A percentile compares a stretch with the other conserved stretches of the same genome.
Evolutionary conservation across 2,329 filamentous ascomycete species (phyloP).

Genomic region (Penicillium capsulatum): DNA sequence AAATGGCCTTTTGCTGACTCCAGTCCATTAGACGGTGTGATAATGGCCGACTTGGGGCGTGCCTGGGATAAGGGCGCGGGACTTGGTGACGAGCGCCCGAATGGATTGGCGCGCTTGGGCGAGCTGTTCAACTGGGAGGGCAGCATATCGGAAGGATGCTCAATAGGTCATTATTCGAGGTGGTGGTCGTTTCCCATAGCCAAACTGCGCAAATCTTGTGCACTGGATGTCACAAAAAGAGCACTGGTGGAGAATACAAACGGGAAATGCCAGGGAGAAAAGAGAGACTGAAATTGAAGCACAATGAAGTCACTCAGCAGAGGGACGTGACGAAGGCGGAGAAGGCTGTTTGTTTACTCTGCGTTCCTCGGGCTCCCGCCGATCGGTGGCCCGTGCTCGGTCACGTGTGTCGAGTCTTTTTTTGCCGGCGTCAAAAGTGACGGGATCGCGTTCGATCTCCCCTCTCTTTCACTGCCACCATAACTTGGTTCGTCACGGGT

Average conservation of each 20-base stretch:
- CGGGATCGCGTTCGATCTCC: not conserved
- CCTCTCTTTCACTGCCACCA: not conserved
- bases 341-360: slow-evolving; percentile 39
- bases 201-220: slow-evolving; percentile 4
- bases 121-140: slow-evolving; percentile 58
- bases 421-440: slow-evolving; percentile 15
- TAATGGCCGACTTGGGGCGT: slow-evolving; percentile 71
- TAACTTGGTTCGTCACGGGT: not conserved
- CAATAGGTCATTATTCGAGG: slow-evolving; percentile 30
- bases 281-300: slow-evolving; percentile 1
- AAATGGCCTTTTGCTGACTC: slow-evolving; percentile 52
- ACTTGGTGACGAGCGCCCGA: slow-evolving; percentile 64
- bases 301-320: slow-evolving; percentile 9
- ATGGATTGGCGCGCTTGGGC: slow-evolving; percentile 75
- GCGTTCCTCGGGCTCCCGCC: slow-evolving; percentile 32
- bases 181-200: slow-evolving; percentile 17
- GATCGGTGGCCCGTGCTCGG: slow-evolving; percentile 25
- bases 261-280: not conserved
- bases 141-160: slow-evolving; percentile 43
- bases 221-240: no score
- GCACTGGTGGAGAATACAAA: not conserved
- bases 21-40: slow-evolving; percentile 54
- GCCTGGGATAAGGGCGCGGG: slow-evolving; percentile 48
- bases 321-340: slow-evolving; percentile 16
- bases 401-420: slow-evolving; percentile 29